These are phyloP conservation scores for Scutellaria barbata DNA, from an alignment of 257 asterid genomes.

Conservation along the genomic window DNA sequence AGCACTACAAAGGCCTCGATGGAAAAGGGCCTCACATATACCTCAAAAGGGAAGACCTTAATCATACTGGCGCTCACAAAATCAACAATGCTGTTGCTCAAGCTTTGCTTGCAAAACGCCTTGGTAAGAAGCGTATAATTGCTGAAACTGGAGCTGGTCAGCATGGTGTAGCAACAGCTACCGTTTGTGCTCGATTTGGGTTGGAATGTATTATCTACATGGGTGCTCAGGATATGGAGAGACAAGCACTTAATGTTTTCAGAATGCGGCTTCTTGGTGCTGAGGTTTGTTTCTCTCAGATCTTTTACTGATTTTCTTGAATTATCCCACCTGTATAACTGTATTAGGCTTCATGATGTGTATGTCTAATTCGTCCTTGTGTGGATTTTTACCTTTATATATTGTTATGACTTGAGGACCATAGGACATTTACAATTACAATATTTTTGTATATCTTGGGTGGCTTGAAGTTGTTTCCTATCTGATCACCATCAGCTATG, in stretches of 20 bases:
- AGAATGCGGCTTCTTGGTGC: slow-evolving; percentile 96
- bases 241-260: slow-evolving; percentile 91
- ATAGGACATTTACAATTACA: not conserved
- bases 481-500: slow-evolving; percentile 14
- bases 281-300: slow-evolving; percentile 62
- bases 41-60: slow-evolving; percentile 94
- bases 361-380: not conserved
- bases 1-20: slow-evolving; percentile 70
- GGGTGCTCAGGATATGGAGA: slow-evolving; percentile 99
- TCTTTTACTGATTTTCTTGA: slow-evolving; percentile 22
- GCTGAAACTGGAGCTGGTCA: slow-evolving; percentile 99
- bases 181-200: slow-evolving; percentile 97
- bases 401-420: slow-evolving; percentile 15
- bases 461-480: slow-evolving; percentile 13
- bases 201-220: slow-evolving; percentile 78
- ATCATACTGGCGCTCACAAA: slow-evolving; percentile 98
- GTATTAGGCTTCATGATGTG: slow-evolving; percentile 14
- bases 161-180: slow-evolving; percentile 98
- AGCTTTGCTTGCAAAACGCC: slow-evolving; percentile 88
- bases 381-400: not conserved
- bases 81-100: slow-evolving; percentile 93
- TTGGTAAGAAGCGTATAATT: slow-evolving; percentile 87
- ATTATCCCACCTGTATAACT: not conserved
- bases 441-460: slow-evolving; percentile 8
- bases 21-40: slow-evolving; percentile 85